Conservation (phyloP, 2,329 filamentous ascomycete species). For the Bipolaris cookei region DNA sequence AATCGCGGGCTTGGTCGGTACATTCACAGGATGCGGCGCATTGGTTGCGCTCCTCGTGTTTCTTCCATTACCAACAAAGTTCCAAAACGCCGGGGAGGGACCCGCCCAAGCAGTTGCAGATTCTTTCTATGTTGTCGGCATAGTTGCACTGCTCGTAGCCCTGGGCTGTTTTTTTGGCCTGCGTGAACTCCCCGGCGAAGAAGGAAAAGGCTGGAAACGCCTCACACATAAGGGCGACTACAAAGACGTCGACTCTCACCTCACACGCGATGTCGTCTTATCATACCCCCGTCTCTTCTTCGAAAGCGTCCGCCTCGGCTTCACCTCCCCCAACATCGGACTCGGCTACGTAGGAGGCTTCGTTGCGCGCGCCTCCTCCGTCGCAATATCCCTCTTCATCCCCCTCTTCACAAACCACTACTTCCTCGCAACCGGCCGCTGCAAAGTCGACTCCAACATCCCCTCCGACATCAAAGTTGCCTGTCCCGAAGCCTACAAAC, state of each 20-base stretch:
- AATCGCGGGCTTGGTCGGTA: constrained; percentile 86
- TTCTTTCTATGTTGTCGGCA: constrained; percentile 86
- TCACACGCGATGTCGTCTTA: constrained; percentile 62
- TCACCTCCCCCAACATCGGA: constrained; percentile 77
- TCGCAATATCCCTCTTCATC: constrained; percentile 93
- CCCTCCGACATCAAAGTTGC: constrained; percentile 76
- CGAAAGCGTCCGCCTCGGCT: constrained; percentile 64
- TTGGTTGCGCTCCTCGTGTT: constrained; percentile 83
- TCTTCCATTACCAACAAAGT: constrained; percentile 82
- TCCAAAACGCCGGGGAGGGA: constrained; percentile 74
- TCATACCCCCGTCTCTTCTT: constrained; percentile 58
- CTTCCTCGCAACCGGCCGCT: constrained; percentile 81
- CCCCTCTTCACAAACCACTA: constrained; percentile 92
- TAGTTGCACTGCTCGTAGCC: constrained; percentile 73
- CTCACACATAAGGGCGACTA: constrained; percentile 40
- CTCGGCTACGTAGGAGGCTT: constrained; percentile 93
- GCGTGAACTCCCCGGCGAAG: constrained; percentile 70
- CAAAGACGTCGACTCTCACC: constrained; percentile 26
- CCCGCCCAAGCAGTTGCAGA: constrained; percentile 76
- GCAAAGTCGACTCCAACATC: constrained; percentile 59
- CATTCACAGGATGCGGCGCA: constrained; percentile 92
- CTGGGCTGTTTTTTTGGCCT: constrained; percentile 80
- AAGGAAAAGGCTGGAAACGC: constrained; percentile 71
- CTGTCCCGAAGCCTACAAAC: constrained; percentile 84
- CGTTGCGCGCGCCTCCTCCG: constrained; percentile 90